Evolutionary conservation across 2,329 filamentous ascomycete genomes (phyloP), one percentile per base, ranked within the genome.

Genomic region (Botrytis paeoniae): DNA sequence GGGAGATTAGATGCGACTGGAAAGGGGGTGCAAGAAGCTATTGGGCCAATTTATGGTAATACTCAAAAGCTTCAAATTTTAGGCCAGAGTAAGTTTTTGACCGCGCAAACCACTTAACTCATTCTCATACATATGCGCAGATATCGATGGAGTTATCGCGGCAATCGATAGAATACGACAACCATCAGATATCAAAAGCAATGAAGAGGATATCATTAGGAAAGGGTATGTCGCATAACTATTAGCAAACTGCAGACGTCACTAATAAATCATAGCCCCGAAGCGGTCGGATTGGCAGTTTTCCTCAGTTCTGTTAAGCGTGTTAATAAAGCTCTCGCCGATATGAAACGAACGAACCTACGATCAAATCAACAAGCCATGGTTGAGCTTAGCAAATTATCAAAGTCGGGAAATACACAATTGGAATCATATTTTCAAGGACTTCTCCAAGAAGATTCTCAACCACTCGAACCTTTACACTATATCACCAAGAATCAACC

Each of bases 261-360:
- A 73, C 69, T 74, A 73, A 81, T 74, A 61, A 22, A 73, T 61
- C 77, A 70, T 78, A 89, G 88, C n/a, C 95, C 95, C 1, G 91
- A 94, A 78, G 92, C 92, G 82, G 90, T 91, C 45, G 95, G 95
- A 59, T 85, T 99, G 73, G 87, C 90, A 54, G 93, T 93, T 78
- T 99, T 97, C 82, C 89, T 99, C 68, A 91, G 90, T 63, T 97
- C 95, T 9, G 89, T 98, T 77, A 96, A 97, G 83, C 92, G 96
- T 60, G 89, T 97, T 45, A 94, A 92, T 79, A 92, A 92, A 81
- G 93, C 95, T n/a, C 86, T 98, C 72, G 84, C 86, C 74, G 93
- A 97, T 75, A 91, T 99, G 84, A 93, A 92, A 81, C 88, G 92
- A 4, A 95, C 95, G n/a, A 98, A 98, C 78, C 85, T 99, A 69